These are phyloP conservation scores for Daldinia grandis DNA, from an alignment of 495 filamentous ascomycete genomes.

Conservation along the genomic window DNA sequence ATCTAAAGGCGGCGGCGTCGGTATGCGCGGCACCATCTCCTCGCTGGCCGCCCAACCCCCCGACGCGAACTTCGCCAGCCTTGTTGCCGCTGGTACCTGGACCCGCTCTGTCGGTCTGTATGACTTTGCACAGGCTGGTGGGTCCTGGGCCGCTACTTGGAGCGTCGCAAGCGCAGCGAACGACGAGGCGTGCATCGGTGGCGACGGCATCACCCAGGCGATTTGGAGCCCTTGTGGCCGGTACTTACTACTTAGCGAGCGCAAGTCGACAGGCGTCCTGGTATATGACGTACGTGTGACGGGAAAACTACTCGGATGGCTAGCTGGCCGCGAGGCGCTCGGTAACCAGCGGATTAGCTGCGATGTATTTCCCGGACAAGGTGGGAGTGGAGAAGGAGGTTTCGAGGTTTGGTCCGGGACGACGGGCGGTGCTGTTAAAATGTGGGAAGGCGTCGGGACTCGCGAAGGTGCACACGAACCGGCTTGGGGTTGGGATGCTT, in stretches of 20 bases:
- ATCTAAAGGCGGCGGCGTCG: slow-evolving; percentile 72
- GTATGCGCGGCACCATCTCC: slow-evolving; percentile 85
- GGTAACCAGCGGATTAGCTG: slow-evolving; percentile 83
- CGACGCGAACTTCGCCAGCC: slow-evolving; percentile 44
- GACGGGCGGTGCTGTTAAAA: slow-evolving; percentile 75
- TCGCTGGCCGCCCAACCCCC: slow-evolving; percentile 60
- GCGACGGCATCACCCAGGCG: slow-evolving; percentile 76
- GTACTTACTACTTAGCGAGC: slow-evolving; percentile 88
- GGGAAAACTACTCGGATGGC: slow-evolving; percentile 70
- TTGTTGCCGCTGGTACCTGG: slow-evolving; percentile 87
- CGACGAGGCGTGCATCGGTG: slow-evolving; percentile 55
- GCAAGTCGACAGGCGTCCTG: slow-evolving; percentile 74
- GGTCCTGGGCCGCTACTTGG: slow-evolving; percentile 71
- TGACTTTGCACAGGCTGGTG: slow-evolving; percentile 69
- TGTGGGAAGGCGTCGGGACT: slow-evolving; percentile 73
- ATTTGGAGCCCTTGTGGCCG: slow-evolving; percentile 85
- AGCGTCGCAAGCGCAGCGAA: slow-evolving; percentile 53
- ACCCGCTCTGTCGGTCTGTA: slow-evolving; percentile 80
- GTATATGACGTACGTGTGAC: slow-evolving; percentile 86
- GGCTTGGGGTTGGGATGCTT: slow-evolving; percentile 66
- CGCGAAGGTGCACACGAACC: slow-evolving; percentile 63
- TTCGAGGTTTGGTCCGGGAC: slow-evolving; percentile 88
- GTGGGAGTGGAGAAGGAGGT: slow-evolving; percentile 51
- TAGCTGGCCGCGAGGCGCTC: slow-evolving; percentile 72
- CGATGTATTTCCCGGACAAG: slow-evolving; percentile 65